Evolutionary conservation across 2,329 filamentous ascomycete species (phyloP), one percentile per base, ranked within the genome.

Genomic region (Colletotrichum lini): DNA sequence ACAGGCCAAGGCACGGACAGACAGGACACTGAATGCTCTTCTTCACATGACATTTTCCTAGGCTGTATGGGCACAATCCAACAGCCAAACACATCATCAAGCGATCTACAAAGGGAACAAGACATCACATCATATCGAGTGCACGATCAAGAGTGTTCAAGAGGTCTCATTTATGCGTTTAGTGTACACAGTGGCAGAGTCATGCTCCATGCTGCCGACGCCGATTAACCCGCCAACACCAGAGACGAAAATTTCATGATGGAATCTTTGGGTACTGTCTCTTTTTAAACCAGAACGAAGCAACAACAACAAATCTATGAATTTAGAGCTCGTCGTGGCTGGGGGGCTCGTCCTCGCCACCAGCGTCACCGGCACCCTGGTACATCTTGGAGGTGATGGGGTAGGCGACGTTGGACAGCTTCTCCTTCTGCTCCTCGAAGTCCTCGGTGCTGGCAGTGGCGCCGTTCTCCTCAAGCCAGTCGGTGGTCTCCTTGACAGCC

Each of bases 371-470:
- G 77, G 90, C 91, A 79, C 88, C 87, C 77, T 87, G 83, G 88
- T 98, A 98, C 80, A 98, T 90, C 91, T 99, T 99, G 88, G 94
- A 97, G 78, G 96, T 99, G 86, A 99, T 99, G 77, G 96, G 96
- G 88, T 98, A 98, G 65, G 96, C 96, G 75, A 98, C 94, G 83
- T 93, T 93, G 79, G 94, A 97, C 77, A 99, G 90, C 90, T 98
- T 98, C 93, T 99, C 96, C 89, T 97, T 98, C 89, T 98, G 96
- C 91, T 99, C 96, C 85, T 98, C 95, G 79, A 98, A 98, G 88
- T 98, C 96, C 87, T 98, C 96, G 72, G 94, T 89, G 76, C 88
- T 90, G 75, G 96, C 96, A 63, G 93, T 92, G 76, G 92, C 91
- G 76, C 90, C 94, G 86, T 98, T 97, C 90, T 97, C 94, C 78